Base-by-base conservation (phyloP, 176 grass and related monocot species). In the Guadua angustifolia region DNA sequence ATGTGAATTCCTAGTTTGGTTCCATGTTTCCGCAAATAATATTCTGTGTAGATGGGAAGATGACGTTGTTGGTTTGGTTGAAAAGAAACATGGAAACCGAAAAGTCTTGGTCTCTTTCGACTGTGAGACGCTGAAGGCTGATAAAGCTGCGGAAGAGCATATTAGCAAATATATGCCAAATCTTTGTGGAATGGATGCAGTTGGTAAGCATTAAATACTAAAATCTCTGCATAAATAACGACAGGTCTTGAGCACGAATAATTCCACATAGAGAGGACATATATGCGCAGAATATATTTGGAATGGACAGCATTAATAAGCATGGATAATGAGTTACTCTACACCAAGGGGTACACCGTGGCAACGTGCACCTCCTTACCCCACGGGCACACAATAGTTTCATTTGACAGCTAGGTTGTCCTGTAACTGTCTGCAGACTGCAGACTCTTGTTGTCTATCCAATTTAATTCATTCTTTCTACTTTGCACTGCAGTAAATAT, bases 111-210 rank as follows among this genome's bases (percentile, higher is more conserved):
- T 98, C 39, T 91, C 91, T 66, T 98, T 98, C 0, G 85, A 92
- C 69, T 98, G 95, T 38, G 93, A 95, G 77, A 95, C 89, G 15
- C 69, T 94, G 58, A 98, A 98, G 77, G 89, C 91, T 51, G 95
- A 98, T 33, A 86, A 88, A 90, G 95, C 90, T 12, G 93, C 91
- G 0, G 95, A 95, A 69, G 91, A 98, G 40, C 91, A 98, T 69
- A 82, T 98, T 69, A 83, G 38, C 81, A 94, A 79, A 60, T 95
- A 90, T 56, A 98, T 98, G 95, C 85, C 95, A 51, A 98, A 92
- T 66, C 88, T 95, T 68, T 63, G 73, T 57, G 93, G 93, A 55
- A 46, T 85, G 67, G 89, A 95, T 82, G 93, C 87, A 71, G 89
- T 98, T 77, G 93, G 95, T 98, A 95, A 79, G 95, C 50, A 80